A percentile compares a stretch with the other conserved stretches of the same genome.
Evolutionary conservation across 2,329 filamentous ascomycete species (phyloP).

Genomic region (Phoma herbarum): DNA sequence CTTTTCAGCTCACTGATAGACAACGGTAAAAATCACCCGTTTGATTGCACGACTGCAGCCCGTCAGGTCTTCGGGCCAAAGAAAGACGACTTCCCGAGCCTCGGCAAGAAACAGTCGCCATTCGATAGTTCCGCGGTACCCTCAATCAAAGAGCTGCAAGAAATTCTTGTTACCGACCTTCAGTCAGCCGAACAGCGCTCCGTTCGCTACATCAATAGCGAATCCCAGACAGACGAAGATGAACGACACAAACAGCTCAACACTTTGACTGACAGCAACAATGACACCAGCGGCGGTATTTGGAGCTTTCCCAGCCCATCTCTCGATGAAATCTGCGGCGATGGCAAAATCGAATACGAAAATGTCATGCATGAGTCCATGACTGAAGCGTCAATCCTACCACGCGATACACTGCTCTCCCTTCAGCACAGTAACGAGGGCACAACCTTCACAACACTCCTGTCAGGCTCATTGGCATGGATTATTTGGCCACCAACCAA

Average conservation of each 20-base stretch:
- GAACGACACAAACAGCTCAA: conserved; percentile 1
- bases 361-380: conserved; percentile 13
- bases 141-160: conserved; percentile 20
- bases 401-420: conserved; percentile 10
- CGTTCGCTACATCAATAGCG: not conserved
- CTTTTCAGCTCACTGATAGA: conserved; percentile 23
- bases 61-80: conserved; percentile 5
- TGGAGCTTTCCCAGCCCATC: conserved; percentile 21
- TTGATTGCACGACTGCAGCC: not conserved
- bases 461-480: conserved; percentile 30
- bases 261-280: not conserved
- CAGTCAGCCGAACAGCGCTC: not conserved
- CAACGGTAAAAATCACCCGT: conserved; percentile 14
- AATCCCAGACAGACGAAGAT: not conserved
- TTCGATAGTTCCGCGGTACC: conserved; percentile 13
- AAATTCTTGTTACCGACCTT: conserved; percentile 5
- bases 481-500: conserved; percentile 36
- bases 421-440: conserved; percentile 33
- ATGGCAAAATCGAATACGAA: conserved; percentile 2
- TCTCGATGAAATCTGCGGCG: conserved; percentile 18
- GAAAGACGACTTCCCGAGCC: conserved; percentile 18
- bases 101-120: conserved; percentile 23
- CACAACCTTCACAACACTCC: conserved; percentile 25
- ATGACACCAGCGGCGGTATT: not conserved
- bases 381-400: conserved; percentile 19